phyloP scores from a whole-genome alignment of 805 yeast genomes.

The Kluyveromyces dobzhanskii region DNA sequence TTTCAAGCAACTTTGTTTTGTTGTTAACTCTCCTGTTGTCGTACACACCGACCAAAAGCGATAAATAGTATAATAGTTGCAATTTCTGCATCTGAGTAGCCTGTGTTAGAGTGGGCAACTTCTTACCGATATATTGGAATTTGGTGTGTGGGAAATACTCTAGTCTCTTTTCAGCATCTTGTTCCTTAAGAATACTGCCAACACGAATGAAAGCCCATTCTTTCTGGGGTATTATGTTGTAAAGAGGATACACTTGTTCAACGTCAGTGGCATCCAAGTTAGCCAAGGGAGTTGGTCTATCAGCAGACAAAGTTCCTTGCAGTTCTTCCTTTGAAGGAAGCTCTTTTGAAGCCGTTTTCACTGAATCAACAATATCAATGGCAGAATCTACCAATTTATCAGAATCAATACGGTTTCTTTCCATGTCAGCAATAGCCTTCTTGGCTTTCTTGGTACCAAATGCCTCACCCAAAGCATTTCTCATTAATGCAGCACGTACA shows the following conservation, averaged over 20 bases:
- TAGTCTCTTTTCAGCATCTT: conserved; percentile 40
- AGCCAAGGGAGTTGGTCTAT: conserved; percentile 78
- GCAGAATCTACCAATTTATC: conserved; percentile 69
- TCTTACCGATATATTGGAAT: conserved; percentile 48
- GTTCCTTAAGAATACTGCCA: conserved; percentile 49
- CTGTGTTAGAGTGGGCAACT: conserved; percentile 33
- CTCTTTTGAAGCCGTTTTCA: conserved; percentile 57
- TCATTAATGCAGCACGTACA: conserved; percentile 43
- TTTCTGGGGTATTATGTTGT: conserved; percentile 56
- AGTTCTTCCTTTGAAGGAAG: conserved; percentile 68
- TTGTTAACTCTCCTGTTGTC: conserved; percentile 58
- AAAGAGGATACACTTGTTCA: conserved; percentile 73
- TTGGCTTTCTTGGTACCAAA: conserved; percentile 97
- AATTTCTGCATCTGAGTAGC: conserved; percentile 46
- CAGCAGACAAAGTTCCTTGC: conserved; percentile 46
- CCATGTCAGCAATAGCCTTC: conserved; percentile 74
- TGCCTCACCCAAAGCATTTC: conserved; percentile 86
- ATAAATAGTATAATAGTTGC: conserved; percentile 70
- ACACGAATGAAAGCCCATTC: conserved; percentile 61
- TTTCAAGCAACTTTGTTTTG: conserved; percentile 49
- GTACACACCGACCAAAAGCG: conserved; percentile 74
- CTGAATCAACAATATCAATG: conserved; percentile 72
- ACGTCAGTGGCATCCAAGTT: conserved; percentile 73
- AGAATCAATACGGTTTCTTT: conserved; percentile 79
- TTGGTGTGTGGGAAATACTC: conserved; percentile 55